A percentile compares a stretch with the other conserved stretches of the same genome.
These are phyloP conservation scores for Gnomoniopsis sp. DNA, from an alignment of 2,329 filamentous ascomycete species.

Conservation along the genomic window DNA sequence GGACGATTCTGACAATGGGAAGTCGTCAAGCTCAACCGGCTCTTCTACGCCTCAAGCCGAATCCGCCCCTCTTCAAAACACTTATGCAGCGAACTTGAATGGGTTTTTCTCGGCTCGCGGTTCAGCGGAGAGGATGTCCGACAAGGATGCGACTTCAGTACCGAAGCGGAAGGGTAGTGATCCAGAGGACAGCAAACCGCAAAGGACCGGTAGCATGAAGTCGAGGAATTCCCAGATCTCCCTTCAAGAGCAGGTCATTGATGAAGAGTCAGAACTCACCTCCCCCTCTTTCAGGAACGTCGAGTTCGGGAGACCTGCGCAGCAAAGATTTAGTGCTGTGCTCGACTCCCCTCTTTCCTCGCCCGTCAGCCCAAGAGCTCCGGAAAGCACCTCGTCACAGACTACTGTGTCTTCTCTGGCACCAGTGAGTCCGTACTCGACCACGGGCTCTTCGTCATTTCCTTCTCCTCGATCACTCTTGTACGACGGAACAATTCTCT, in stretches of 20 bases:
- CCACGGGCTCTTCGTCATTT: slow-evolving; percentile 60
- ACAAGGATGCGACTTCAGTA: slow-evolving; percentile 18
- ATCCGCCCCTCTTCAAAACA: slow-evolving; percentile 33
- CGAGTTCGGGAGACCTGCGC: slow-evolving; percentile 14
- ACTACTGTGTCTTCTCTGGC: slow-evolving; percentile 35
- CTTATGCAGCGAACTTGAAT: slow-evolving; percentile 14
- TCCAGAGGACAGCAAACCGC: slow-evolving; percentile 38
- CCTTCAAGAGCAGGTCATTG: slow-evolving; percentile 49
- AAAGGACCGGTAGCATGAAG: slow-evolving; percentile 37
- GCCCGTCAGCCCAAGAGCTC: slow-evolving; percentile 18
- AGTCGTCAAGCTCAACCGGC: background rate
- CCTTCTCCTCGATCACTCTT: slow-evolving; percentile 68
- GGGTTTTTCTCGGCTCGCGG: slow-evolving; percentile 11
- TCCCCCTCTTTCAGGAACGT: slow-evolving; percentile 27
- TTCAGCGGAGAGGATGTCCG: slow-evolving; percentile 9
- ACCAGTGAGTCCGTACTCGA: slow-evolving; percentile 61
- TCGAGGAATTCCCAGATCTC: slow-evolving; percentile 48
- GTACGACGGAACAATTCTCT: slow-evolving; percentile 69
- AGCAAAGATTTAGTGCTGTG: slow-evolving; percentile 27
- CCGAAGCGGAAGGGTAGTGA: slow-evolving; percentile 45
- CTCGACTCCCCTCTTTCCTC: slow-evolving; percentile 17
- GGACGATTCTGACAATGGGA: slow-evolving; percentile 45
- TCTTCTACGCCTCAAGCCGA: slow-evolving; percentile 30
- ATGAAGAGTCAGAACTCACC: slow-evolving; percentile 40
- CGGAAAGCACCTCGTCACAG: slow-evolving; percentile 19